A percentile compares a stretch with the other conserved stretches of the same genome.
These are phyloP conservation scores for Candida taoyuanica DNA, from an alignment of 805 yeast genomes.

Conservation along the genomic window DNA sequence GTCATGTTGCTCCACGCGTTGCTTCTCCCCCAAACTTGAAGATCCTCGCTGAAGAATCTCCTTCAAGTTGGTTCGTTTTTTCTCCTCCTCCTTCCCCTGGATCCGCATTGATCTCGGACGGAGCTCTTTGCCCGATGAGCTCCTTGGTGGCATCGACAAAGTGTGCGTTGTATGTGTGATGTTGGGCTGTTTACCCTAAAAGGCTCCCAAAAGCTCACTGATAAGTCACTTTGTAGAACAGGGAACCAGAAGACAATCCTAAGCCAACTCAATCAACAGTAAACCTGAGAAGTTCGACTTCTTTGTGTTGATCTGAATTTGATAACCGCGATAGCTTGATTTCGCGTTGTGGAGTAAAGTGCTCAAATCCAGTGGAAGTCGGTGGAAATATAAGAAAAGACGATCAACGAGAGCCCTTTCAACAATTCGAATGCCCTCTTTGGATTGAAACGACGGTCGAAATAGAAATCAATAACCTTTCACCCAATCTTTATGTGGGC, in stretches of 20 bases:
- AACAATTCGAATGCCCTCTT: too few relatives aligned
- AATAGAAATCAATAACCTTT: not conserved
- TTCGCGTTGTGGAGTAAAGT: not conserved
- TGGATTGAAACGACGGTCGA: not conserved
- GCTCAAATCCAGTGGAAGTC: too few relatives aligned
- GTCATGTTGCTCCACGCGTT: constrained; percentile 16
- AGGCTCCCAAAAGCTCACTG: too few relatives aligned
- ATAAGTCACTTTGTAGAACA: too few relatives aligned
- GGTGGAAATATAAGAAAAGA: too few relatives aligned
- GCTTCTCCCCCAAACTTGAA: constrained; percentile 10
- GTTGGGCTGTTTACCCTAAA: too few relatives aligned
- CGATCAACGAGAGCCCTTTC: too few relatives aligned
- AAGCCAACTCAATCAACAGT: too few relatives aligned
- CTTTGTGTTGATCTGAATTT: too few relatives aligned
- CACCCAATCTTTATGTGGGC: too few relatives aligned
- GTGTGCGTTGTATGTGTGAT: too few relatives aligned
- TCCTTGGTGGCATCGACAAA: constrained; percentile 9
- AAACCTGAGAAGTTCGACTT: not conserved
- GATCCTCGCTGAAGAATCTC: constrained; percentile 22
- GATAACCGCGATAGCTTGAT: not conserved
- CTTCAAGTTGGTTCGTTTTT: constrained; percentile 21
- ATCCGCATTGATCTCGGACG: constrained; percentile 17
- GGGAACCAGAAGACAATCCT: too few relatives aligned
- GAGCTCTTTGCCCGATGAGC: constrained; percentile 2
- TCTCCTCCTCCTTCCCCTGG: constrained; percentile 12